Percentiles rank a stretch among this genome's conserved stretches.
These are phyloP conservation scores for Acanthamoeba culbertsoni DNA, from an alignment of 208 protist genomes.

Conservation along the genomic window DNA sequence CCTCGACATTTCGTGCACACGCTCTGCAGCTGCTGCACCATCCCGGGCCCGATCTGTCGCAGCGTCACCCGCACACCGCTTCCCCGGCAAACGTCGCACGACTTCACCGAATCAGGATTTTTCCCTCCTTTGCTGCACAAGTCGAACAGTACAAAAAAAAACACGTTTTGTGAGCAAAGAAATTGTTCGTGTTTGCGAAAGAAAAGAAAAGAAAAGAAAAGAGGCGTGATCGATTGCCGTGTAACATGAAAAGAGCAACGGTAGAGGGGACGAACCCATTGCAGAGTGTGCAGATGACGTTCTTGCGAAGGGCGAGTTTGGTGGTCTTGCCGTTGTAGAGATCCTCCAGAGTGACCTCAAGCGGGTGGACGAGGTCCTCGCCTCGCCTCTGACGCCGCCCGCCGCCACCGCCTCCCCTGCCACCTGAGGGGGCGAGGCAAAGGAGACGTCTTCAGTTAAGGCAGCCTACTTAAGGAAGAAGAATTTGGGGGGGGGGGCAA, in stretches of 20 bases:
- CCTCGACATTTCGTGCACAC: constrained; percentile 92
- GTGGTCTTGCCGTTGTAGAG: constrained; percentile 97
- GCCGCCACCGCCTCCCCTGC: constrained; percentile 69
- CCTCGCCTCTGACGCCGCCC: constrained; percentile 91
- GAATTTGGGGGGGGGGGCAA: not conserved
- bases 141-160: too few relatives aligned
- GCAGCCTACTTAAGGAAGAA: not conserved
- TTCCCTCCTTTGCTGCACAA: constrained; percentile 75
- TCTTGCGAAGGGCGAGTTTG: constrained; percentile 92
- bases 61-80: constrained; percentile 91
- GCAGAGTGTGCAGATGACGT: constrained; percentile 80
- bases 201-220: too few relatives aligned
- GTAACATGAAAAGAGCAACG: not conserved
- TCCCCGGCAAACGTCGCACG: constrained; percentile 92
- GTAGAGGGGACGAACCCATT: constrained; percentile 55
- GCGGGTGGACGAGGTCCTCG: constrained; percentile 93
- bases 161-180: too few relatives aligned
- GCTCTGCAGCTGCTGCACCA: constrained; percentile 96
- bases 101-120: constrained; percentile 76
- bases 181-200: too few relatives aligned
- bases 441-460: not conserved
- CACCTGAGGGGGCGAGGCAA: not conserved
- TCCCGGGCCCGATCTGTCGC: constrained; percentile 93
- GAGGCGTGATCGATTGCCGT: not conserved
- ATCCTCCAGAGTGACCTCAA: constrained; percentile 93